phyloP scores from a whole-genome alignment of 257 asterid genomes.

The Jacaranda copaia region DNA sequence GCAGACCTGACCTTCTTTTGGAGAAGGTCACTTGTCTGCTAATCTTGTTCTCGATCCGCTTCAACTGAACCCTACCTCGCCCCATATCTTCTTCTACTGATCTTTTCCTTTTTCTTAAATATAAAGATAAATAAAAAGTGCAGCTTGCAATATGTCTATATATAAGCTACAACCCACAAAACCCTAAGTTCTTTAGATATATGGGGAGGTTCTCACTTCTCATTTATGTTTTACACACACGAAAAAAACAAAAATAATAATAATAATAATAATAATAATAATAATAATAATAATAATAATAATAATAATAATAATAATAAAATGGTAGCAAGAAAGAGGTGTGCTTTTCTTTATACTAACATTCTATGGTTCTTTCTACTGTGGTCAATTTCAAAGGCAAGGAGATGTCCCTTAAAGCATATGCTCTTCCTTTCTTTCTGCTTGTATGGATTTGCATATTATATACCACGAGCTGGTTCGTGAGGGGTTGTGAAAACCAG shows the following conservation, averaged over 20 bases:
- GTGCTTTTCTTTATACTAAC: not conserved
- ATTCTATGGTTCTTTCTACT: conserved; percentile 1
- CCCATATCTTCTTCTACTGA: conserved; percentile 54
- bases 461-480: not conserved
- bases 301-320: too few species aligned
- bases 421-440: conserved; percentile 4
- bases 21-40: conserved; percentile 86
- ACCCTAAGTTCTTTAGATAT: conserved; percentile 43
- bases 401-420: conserved; percentile 28
- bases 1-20: conserved; percentile 70
- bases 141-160: not conserved
- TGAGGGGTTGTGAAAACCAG: conserved; percentile 21
- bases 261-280: too few species aligned
- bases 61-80: conserved; percentile 77
- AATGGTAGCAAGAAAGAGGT: not conserved
- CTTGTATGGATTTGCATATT: not conserved
- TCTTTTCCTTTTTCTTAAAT: not conserved
- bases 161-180: conserved; percentile 19
- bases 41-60: conserved; percentile 79
- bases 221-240: conserved; percentile 1
- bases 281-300: too few species aligned
- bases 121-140: not conserved
- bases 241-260: not conserved
- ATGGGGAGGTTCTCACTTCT: not conserved
- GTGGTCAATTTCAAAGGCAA: too few species aligned